Percentiles rank a stretch among this genome's conserved stretches.
phyloP scores from a whole-genome alignment of 2,329 filamentous ascomycete species.

The Colletotrichum brevisporum region DNA sequence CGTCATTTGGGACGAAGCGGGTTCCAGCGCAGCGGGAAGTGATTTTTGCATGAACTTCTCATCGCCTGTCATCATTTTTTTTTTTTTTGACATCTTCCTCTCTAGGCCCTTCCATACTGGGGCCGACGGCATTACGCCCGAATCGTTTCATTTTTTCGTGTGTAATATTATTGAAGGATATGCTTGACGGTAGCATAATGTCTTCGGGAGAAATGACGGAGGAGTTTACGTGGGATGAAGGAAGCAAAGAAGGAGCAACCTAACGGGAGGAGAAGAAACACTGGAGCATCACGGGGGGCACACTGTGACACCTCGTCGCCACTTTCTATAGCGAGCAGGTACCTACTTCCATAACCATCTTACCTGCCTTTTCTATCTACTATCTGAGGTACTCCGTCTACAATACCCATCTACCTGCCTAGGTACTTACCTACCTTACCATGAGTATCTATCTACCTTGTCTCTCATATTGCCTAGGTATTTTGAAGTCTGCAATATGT shows the following conservation, averaged over 20 bases:
- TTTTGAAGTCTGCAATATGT: too few species aligned
- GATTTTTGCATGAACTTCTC: constrained; percentile 17
- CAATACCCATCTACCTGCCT: too few species aligned
- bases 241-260: background rate
- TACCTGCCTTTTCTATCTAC: too few species aligned
- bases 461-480: too few species aligned
- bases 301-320: background rate
- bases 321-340: background rate
- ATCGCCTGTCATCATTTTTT: background rate
- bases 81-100: background rate
- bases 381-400: too few species aligned
- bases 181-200: constrained; percentile 22
- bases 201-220: constrained; percentile 10
- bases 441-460: too few species aligned
- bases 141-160: constrained; percentile 10
- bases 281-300: background rate
- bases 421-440: too few species aligned
- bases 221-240: background rate
- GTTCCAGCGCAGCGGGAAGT: background rate
- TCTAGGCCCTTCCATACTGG: background rate
- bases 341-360: too few species aligned
- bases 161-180: constrained; percentile 32
- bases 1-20: constrained; percentile 25
- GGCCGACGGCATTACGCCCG: constrained; percentile 12
- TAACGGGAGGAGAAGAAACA: background rate